Base-by-base conservation (phyloP, 2,329 filamentous ascomycete species). In the Nectriaceae sp. region DNA sequence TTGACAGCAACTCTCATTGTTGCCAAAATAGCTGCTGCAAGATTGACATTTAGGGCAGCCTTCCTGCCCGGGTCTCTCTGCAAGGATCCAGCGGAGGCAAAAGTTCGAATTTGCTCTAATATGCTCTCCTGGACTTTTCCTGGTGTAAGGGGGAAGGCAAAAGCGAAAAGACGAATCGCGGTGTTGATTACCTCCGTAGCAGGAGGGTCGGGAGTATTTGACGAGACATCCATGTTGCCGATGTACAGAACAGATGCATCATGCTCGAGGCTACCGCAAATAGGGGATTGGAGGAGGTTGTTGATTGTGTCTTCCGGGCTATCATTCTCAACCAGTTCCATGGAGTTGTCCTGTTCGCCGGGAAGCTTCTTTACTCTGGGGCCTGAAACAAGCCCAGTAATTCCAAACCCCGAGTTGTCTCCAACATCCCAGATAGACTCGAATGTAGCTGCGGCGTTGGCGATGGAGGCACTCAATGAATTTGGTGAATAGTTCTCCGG, bases 101-200 rank as follows among this genome's bases (percentile, higher is more conserved):
- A 96, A 0, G 90, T 94, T 15, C 89, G 87, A 40, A 97, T 86
- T 65, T 99, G 94, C 68, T 99, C 94, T 10, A 99, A 75, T 40
- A 96, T 90, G 64, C 93, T 97, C 68, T 99, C 94, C 63, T 99
- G 94, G 3, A 99, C 89, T 63, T 93, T 96, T 4, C 90, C 80
- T 0, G 89, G 88, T 39, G 96, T 95, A 10, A 97, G 75, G 3
- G 94, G 92, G 48, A 99, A 85, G 33, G 90, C 89, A 44, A 96
- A 89, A 2, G 92, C 90, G 66, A 99, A 99, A 0, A 97, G 76
- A 53, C 94, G 87, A 47, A 99, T 95, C 1, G 94, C 92, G 63
- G 93, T 85, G 64, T 99, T 96, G 52, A 97, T 89, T 21, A 96
- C 92, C 64, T 96, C 92, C 1, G 93, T 99, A 1, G 89, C 85